Base-by-base conservation (phyloP, 2,329 filamentous ascomycete species). In the Neopestalotiopsis sp. region DNA sequence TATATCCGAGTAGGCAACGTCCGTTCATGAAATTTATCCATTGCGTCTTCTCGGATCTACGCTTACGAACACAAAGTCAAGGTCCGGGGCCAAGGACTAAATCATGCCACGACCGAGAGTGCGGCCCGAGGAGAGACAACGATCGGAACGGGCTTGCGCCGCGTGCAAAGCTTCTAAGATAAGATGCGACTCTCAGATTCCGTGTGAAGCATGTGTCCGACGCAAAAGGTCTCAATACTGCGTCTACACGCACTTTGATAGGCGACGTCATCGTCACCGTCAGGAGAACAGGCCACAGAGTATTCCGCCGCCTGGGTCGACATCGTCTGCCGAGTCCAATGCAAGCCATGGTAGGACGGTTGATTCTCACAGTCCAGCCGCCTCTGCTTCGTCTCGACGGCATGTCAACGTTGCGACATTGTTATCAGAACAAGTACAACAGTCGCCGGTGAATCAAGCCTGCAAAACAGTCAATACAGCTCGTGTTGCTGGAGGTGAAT, bases 151-250 rank as follows among this genome's bases (percentile, higher is more conserved):
- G 17, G 61, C 61, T 20, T 63, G 61, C 61, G 32, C 20, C 1
- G 24, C 61, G n/a, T 63, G 61, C 61, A 63, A 63, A n/a, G 38
- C 61, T 12, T 63, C 61, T 14, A 63, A 63, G 61, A 63, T 63
- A 28, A 28, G 61, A 20, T 63, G 61, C 30, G 34, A 63, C n/a
- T 63, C 61, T 5, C 61, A 63, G 38, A 45, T 63, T 5, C 61
- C 61, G 1, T 63, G 61, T 1, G 6, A 28, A 12, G 61, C 61
- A 28, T 63, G 61, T 40, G 12, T 63, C n/a, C 30, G 61, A 3
- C 61, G 61, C 28, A 63, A 63, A 10, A 28, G 61, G 40, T 28
- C 38, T 5, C 17, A 34, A 2, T 63, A 13, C 6, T 63, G 61
- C 34, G 34, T 34, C 2, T 63, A 63, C n/a, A 63, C 61, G 9